Base-by-base conservation (phyloP, 108 stramenopile species). In the Pseudonitzschia delicatissima region DNA sequence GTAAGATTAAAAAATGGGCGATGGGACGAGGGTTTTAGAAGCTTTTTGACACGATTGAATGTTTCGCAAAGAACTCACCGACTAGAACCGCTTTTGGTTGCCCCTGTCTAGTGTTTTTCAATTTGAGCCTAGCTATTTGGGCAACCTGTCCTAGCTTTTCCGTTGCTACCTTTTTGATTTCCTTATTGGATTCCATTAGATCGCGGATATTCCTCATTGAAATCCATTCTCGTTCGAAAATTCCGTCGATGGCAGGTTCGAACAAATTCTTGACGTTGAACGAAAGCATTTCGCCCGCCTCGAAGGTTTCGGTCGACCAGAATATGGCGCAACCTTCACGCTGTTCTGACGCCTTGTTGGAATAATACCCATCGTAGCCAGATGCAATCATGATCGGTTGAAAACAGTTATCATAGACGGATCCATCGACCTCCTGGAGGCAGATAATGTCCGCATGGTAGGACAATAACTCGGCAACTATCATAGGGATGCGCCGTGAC, bases 341-440 rank as follows among this genome's bases (percentile, higher is more conserved):
- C 23, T 67, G 67, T 26, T 40, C 5, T 15, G 64, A 61, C 42
- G 64, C 63, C 53, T 85, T 85, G 13, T 72, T 65, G 21, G 74
- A 66, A 57, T 77, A 83, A 62, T 70, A 83, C 9, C 82, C 85
- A 57, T 87, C 78, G 67, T 83, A 87, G n/a, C 60, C 59, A 20
- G 59, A 50, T 12, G 34, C n/a, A 36, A 70, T 23, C 3, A 83
- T 26, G 27, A 67, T 67, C 6, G 77, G 74, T 37, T 70, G 35
- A 25, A 83, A 61, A 15, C 68, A 57, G 5, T 42, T 47, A 11
- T 72, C 57, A 57, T 44, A 78, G 1, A 83, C 60, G 18, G 68
- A 62, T 20, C 62, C 45, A 66, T 92, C 87, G n/a, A 92, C 90
- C 55, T 91, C 90, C 72, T 91, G 90, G 21, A 91, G 63, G 60